Conservation (phyloP, 306 rosid genomes). For the Vigna hirtella region DNA sequence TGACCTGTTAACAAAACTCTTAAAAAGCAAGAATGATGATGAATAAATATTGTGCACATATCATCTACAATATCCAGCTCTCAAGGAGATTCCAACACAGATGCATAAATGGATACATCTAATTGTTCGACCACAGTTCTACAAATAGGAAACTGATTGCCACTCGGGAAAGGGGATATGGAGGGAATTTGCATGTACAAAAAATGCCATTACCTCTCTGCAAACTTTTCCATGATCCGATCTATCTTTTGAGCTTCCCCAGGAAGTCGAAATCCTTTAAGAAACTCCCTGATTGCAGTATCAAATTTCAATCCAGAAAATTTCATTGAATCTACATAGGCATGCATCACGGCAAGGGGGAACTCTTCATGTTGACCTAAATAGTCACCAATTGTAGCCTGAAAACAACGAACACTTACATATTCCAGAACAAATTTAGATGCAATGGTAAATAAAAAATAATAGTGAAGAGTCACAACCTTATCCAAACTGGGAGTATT, state of each 20-base stretch:
- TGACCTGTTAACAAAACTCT: constrained; percentile 10
- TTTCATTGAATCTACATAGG: constrained; percentile 91
- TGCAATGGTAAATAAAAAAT: constrained; percentile 29
- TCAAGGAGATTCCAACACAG: constrained; percentile 25
- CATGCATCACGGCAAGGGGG: constrained; percentile 98
- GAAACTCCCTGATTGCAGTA: constrained; percentile 94
- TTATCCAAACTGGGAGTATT: constrained; percentile 85
- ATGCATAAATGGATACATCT: constrained; percentile 32
- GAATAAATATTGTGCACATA: constrained; percentile 13
- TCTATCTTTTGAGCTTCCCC: constrained; percentile 99
- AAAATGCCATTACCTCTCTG: constrained; percentile 71
- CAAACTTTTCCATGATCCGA: constrained; percentile 99
- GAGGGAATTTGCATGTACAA: constrained; percentile 34
- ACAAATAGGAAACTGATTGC: constrained; percentile 28
- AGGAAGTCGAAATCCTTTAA: constrained; percentile 96
- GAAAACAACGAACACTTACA: constrained; percentile 50
- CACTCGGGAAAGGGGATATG: constrained; percentile 28
- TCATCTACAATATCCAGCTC: constrained; percentile 15
- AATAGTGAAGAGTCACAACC: constrained; percentile 60
- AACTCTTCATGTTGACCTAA: constrained; percentile 99
- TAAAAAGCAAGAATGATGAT: constrained; percentile 29
- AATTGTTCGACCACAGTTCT: constrained; percentile 19
- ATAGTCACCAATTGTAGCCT: constrained; percentile 97
- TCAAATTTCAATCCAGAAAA: constrained; percentile 94
- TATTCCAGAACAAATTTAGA: constrained; percentile 44